Conservation (phyloP, 2,329 filamentous ascomycete species). For the Plectosphaerella cucumerina region DNA sequence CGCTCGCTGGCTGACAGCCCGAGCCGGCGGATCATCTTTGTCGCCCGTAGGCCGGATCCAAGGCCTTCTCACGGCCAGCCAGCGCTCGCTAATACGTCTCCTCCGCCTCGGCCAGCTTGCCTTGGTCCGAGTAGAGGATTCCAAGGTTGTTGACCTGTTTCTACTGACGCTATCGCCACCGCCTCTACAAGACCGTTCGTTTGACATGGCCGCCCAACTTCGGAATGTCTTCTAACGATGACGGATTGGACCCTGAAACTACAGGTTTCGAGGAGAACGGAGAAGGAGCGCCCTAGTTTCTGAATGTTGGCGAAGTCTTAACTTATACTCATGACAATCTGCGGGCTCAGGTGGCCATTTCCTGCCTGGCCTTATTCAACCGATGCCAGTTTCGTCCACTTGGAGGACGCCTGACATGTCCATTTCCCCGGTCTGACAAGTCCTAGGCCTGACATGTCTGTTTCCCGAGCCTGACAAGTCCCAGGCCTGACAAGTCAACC, state of each 20-base stretch:
- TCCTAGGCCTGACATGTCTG: not conserved
- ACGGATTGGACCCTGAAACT: not conserved
- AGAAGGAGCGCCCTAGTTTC: not conserved
- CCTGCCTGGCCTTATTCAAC: not conserved
- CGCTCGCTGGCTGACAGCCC: not conserved
- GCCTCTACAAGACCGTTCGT: too few species aligned
- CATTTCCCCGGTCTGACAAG: not conserved
- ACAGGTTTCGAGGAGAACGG: too few species aligned
- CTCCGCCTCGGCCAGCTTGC: constrained; percentile 19
- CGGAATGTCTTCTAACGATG: too few species aligned
- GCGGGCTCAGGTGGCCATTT: not conserved
- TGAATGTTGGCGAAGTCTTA: not conserved
- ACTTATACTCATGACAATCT: not conserved
- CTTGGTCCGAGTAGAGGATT: constrained; percentile 12
- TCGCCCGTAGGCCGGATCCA: constrained; percentile 14
- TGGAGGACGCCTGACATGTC: not conserved
- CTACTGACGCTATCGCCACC: too few species aligned
- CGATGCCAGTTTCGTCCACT: constrained; percentile 1
- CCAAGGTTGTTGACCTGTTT: too few species aligned
- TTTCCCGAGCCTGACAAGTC: not conserved
- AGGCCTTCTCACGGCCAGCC: constrained; percentile 17
- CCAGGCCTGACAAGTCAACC: not conserved
- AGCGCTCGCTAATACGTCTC: constrained; percentile 21
- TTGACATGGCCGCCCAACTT: too few species aligned
- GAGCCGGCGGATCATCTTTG: constrained; percentile 8